These are phyloP conservation scores for Stephanodiscus minutulus DNA, from an alignment of 108 stramenopile species.

Conservation along the genomic window DNA sequence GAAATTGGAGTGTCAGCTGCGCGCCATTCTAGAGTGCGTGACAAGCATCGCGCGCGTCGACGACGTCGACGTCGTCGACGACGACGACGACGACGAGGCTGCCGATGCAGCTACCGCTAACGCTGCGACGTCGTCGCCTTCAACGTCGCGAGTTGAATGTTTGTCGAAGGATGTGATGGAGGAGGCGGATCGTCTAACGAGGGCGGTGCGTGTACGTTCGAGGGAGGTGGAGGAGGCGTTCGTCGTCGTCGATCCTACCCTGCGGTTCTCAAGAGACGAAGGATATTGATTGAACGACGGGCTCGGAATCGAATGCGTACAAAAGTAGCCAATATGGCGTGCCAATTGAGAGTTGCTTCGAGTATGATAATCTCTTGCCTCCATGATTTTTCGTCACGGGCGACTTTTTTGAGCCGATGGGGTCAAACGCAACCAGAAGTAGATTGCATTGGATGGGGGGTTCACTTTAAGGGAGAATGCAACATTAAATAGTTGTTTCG, in stretches of 20 bases:
- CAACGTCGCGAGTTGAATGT: conserved; percentile 6
- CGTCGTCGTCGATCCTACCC: neutral
- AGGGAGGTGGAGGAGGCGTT: conserved; percentile 30
- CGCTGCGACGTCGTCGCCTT: neutral
- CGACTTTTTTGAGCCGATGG: too few species aligned
- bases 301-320: neutral
- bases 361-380: too few species aligned
- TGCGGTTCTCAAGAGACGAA: neutral
- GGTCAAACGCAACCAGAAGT: too few species aligned
- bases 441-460: too few species aligned
- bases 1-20: conserved; percentile 27
- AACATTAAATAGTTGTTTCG: too few species aligned
- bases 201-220: conserved; percentile 19
- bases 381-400: too few species aligned
- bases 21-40: conserved; percentile 29
- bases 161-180: conserved; percentile 37
- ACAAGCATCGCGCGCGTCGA: conserved; percentile 7
- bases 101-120: too few species aligned
- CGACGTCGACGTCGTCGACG: conserved; percentile 9
- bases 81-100: neutral
- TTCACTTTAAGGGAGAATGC: too few species aligned
- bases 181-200: conserved; percentile 12
- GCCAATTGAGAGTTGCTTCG: too few species aligned
- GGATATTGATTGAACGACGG: neutral
- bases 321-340: too few species aligned